These are phyloP conservation scores for Hyaloscypha variabilis DNA, from an alignment of 495 filamentous ascomycete genomes.

Conservation along the genomic window DNA sequence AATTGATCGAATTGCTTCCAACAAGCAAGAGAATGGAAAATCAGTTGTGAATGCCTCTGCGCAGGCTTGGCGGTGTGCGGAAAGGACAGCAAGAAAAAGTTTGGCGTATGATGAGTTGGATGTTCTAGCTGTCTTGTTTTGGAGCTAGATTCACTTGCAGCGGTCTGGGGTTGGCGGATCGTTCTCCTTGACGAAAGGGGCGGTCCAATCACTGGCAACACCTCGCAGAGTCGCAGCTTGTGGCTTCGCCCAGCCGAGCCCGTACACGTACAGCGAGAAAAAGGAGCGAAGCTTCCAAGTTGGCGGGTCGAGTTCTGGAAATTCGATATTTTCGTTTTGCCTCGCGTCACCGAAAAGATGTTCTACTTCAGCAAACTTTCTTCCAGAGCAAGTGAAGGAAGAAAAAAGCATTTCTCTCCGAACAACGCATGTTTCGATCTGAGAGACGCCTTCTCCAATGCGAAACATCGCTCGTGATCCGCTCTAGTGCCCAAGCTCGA, in stretches of 20 bases:
- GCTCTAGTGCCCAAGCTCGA: not conserved
- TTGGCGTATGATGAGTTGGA: not conserved
- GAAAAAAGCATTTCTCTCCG: not conserved
- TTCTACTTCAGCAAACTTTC: not conserved
- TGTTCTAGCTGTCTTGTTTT: not conserved
- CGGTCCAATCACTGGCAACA: not conserved
- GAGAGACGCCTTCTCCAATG: not conserved
- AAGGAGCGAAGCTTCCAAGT: not conserved
- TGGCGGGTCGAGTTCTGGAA: not conserved
- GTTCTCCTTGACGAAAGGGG: not conserved
- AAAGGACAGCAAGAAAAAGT: constrained; percentile 13
- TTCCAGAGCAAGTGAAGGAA: not conserved
- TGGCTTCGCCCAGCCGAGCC: too few relatives aligned
- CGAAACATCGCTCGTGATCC: constrained; percentile 19
- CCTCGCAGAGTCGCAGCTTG: not conserved
- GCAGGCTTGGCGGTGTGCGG: constrained; percentile 9
- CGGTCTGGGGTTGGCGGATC: not conserved
- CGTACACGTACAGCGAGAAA: not conserved
- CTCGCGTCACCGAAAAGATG: not conserved
- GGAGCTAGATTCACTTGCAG: not conserved
- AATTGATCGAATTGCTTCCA: not conserved
- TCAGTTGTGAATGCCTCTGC: not conserved
- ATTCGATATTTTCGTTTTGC: not conserved
- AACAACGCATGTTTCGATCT: constrained; percentile 12
- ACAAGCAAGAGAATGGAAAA: constrained; percentile 2